A percentile compares a stretch with the other conserved stretches of the same genome.
phyloP scores from a whole-genome alignment of 1,284 basidiomycete species.

The Athelia sp. region DNA sequence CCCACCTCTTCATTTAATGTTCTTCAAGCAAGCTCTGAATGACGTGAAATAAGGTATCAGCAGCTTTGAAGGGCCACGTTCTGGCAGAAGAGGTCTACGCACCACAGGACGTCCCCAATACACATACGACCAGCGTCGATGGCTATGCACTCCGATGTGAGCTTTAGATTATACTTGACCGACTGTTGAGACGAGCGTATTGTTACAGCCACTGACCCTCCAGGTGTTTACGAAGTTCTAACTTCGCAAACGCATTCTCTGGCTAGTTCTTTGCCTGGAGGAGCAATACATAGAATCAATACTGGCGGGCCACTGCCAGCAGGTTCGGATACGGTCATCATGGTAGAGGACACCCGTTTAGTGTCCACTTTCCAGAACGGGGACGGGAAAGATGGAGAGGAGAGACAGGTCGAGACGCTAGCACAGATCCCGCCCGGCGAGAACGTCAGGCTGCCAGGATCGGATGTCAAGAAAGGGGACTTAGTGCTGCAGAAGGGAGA shows the following conservation, averaged over 20 bases:
- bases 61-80: conserved; percentile 58
- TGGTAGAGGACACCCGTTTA: conserved; percentile 88
- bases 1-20: too few species aligned
- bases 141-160: conserved; percentile 79
- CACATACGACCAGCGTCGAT: conserved; percentile 78
- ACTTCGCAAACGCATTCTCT: conserved; percentile 48
- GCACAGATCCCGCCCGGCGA: conserved; percentile 61
- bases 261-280: conserved; percentile 37
- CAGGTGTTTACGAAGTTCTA: conserved; percentile 69
- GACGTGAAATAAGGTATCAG: too few species aligned
- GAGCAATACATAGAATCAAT: conserved; percentile 70
- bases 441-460: conserved; percentile 71
- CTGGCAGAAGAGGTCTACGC: conserved; percentile 73
- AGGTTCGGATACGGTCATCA: conserved; percentile 77
- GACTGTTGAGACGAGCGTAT: background rate
- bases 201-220: conserved; percentile 46
- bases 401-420: conserved; percentile 64
- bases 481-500: conserved; percentile 63
- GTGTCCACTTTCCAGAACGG: conserved; percentile 38
- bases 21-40: too few species aligned
- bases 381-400: conserved; percentile 56
- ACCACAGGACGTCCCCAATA: conserved; percentile 56
- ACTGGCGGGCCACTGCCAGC: conserved; percentile 73
- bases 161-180: conserved; percentile 12
- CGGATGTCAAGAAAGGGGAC: conserved; percentile 68